phyloP scores from a whole-genome alignment of 805 yeast species.

The Candida silvicultrix region DNA sequence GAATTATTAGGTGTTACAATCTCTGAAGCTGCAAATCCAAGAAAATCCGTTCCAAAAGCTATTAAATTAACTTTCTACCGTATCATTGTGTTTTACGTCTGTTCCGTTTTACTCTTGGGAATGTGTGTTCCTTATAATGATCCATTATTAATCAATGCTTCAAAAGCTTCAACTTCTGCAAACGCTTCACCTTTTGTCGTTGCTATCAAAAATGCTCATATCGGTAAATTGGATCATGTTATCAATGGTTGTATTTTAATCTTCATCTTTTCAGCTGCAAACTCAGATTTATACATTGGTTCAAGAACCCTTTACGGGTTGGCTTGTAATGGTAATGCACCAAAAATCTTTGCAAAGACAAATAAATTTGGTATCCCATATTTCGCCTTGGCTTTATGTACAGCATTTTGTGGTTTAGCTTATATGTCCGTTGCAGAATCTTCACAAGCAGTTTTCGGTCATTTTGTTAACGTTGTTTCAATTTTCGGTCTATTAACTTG shows the following conservation, averaged over 20 bases:
- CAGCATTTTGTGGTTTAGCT: constrained; percentile 53
- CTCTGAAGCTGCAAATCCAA: constrained; percentile 67
- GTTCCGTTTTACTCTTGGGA: constrained; percentile 58
- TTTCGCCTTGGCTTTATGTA: constrained; percentile 44
- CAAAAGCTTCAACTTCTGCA: constrained; percentile 46
- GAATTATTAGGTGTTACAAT: constrained; percentile 68
- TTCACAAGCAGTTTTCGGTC: constrained; percentile 52
- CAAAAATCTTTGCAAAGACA: constrained; percentile 56
- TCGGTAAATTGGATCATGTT: constrained; percentile 63
- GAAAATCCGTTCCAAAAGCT: constrained; percentile 66
- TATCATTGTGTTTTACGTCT: constrained; percentile 55
- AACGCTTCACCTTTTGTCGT: constrained; percentile 82
- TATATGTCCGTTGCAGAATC: constrained; percentile 60
- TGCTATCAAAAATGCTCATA: constrained; percentile 64
- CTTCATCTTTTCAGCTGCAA: constrained; percentile 77
- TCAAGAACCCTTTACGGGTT: constrained; percentile 71
- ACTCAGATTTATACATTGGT: constrained; percentile 72
- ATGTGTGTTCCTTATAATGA: constrained; percentile 61
- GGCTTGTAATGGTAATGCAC: constrained; percentile 70
- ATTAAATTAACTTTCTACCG: constrained; percentile 64
- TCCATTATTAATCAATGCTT: constrained; percentile 39
- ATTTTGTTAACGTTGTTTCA: constrained; percentile 72
- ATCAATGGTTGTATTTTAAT: constrained; percentile 73
- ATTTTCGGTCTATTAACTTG: constrained; percentile 72
- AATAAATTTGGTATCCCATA: constrained; percentile 68